These are phyloP conservation scores for Pascua guehoae DNA, from an alignment of 1,284 basidiomycete species.

Conservation along the genomic window DNA sequence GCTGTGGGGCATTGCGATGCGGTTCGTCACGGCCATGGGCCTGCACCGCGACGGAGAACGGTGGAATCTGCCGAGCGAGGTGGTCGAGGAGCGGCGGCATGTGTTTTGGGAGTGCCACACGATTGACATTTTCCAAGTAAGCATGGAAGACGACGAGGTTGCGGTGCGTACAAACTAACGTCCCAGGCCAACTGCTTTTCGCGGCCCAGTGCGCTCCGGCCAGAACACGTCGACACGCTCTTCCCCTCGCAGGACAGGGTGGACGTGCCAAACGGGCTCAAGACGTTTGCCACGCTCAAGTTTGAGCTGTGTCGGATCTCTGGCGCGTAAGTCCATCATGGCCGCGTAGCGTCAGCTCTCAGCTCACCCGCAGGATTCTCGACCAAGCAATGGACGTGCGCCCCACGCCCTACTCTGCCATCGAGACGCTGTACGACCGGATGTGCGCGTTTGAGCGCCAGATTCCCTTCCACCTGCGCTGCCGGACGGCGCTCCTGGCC, in stretches of 20 bases:
- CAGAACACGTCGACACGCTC: constrained; percentile 31
- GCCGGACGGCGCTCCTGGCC: constrained; percentile 25
- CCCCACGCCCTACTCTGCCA: constrained; percentile 20
- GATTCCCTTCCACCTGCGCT: constrained; percentile 28
- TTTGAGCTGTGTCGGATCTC: constrained; percentile 32
- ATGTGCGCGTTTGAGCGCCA: constrained; percentile 29
- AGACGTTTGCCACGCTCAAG: constrained; percentile 28
- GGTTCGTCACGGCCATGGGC: constrained; percentile 31
- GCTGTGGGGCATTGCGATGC: constrained; percentile 37
- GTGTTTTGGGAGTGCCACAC: constrained; percentile 32
- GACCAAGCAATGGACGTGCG: constrained; percentile 24
- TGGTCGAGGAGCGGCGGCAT: constrained; percentile 34
- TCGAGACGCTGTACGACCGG: constrained; percentile 23
- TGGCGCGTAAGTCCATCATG: constrained; percentile 9
- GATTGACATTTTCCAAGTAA: constrained; percentile 25
- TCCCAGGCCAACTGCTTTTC: constrained; percentile 34
- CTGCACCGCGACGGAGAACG: constrained; percentile 41
- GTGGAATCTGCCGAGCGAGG: constrained; percentile 37
- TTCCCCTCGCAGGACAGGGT: constrained; percentile 18
- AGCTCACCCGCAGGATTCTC: constrained; percentile 13
- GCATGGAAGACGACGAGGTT: not conserved
- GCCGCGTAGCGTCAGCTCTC: not conserved
- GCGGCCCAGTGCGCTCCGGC: constrained; percentile 23
- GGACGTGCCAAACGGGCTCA: constrained; percentile 8
- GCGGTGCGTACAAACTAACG: not conserved